phyloP scores from a whole-genome alignment of 805 yeast genomes.

The Spathaspora arborariae region DNA sequence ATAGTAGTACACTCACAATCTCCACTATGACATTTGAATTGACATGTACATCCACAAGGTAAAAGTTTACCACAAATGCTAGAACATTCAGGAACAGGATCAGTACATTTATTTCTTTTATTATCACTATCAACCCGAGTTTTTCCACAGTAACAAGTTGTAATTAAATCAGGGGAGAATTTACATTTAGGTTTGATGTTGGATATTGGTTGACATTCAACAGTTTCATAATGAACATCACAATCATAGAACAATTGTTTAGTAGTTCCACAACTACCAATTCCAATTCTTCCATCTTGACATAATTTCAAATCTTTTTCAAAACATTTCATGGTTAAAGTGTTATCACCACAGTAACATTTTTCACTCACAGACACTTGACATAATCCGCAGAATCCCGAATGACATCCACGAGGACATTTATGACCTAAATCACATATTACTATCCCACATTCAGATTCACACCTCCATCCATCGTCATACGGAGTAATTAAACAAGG shows the following conservation, averaged over 20 bases:
- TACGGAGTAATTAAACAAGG: slow-evolving; percentile 76
- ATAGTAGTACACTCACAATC: slow-evolving; percentile 62
- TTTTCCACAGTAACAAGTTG: slow-evolving; percentile 80
- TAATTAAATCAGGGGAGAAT: slow-evolving; percentile 54
- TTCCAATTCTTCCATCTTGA: slow-evolving; percentile 29
- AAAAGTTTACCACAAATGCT: slow-evolving; percentile 57
- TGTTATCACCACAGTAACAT: slow-evolving; percentile 76
- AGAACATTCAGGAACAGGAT: slow-evolving; percentile 76
- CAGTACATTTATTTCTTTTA: slow-evolving; percentile 58
- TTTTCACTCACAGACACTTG: slow-evolving; percentile 39
- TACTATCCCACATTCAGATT: slow-evolving; percentile 51
- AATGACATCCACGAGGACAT: slow-evolving; percentile 65
- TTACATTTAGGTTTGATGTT: slow-evolving; percentile 45
- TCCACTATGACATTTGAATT: slow-evolving; percentile 72
- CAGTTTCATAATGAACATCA: slow-evolving; percentile 51
- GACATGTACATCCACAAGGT: slow-evolving; percentile 72
- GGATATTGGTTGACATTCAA: slow-evolving; percentile 50
- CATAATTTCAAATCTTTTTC: slow-evolving; percentile 37
- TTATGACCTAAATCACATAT: slow-evolving; percentile 66
- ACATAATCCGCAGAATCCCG: slow-evolving; percentile 82
- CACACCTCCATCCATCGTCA: slow-evolving; percentile 65
- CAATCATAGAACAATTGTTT: slow-evolving; percentile 60
- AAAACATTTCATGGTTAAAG: slow-evolving; percentile 41
- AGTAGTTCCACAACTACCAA: slow-evolving; percentile 25
- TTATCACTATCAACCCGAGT: slow-evolving; percentile 39